Conservation (phyloP, 2,329 filamentous ascomycete genomes). For the Clonostachys sp. region DNA sequence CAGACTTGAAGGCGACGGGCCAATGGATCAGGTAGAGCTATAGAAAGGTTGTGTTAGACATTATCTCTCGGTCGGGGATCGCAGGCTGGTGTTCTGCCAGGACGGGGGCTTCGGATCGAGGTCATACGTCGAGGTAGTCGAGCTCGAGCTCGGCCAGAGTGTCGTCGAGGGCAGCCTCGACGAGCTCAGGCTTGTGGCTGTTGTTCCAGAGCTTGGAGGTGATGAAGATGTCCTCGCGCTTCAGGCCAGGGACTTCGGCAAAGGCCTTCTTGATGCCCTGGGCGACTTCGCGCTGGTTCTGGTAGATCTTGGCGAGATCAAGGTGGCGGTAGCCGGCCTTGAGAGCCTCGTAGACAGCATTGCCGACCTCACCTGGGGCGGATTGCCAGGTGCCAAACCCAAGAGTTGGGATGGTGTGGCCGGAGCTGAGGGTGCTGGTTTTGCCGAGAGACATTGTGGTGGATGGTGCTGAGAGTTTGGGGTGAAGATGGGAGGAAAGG, state of each 20-base stretch:
- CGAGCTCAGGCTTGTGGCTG: conserved; percentile 53
- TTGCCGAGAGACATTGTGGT: conserved; percentile 48
- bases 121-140: conserved; percentile 49
- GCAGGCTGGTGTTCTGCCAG: background rate
- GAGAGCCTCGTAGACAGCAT: conserved; percentile 60
- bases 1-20: conserved; percentile 43
- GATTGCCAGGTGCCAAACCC: conserved; percentile 66
- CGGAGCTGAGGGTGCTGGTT: conserved; percentile 57
- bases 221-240: conserved; percentile 52
- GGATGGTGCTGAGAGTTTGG: background rate
- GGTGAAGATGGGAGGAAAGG: too few relatives aligned
- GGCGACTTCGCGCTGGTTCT: conserved; percentile 59
- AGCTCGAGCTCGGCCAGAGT: conserved; percentile 50
- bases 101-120: background rate
- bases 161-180: conserved; percentile 49
- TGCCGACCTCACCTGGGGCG: conserved; percentile 57
- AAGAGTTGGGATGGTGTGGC: conserved; percentile 59
- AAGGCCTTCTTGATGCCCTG: conserved; percentile 45
- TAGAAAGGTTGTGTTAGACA: background rate
- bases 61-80: background rate
- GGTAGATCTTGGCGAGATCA: conserved; percentile 49
- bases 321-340: conserved; percentile 62
- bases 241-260: conserved; percentile 42
- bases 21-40: conserved; percentile 60
- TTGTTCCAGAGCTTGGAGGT: conserved; percentile 67